phyloP scores from a whole-genome alignment of 768 basidiomycete genomes.

The Mycena metata region DNA sequence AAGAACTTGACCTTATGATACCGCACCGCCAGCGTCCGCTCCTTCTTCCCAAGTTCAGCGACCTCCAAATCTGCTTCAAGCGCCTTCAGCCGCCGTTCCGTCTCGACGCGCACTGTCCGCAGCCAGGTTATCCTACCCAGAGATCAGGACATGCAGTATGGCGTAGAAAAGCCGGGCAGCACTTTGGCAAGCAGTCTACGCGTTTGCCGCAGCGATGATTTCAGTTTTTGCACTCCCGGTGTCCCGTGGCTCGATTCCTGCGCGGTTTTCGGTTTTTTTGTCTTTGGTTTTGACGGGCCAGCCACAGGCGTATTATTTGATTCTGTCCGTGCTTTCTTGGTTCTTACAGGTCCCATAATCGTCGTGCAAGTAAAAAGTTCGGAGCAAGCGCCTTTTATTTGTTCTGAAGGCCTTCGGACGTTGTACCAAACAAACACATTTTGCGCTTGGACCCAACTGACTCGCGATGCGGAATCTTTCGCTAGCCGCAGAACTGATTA shows the following conservation, averaged over 20 bases:
- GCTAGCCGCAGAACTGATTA: slow-evolving; percentile 50
- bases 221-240: slow-evolving; percentile 89
- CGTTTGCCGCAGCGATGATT: slow-evolving; percentile 87
- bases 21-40: slow-evolving; percentile 77
- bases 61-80: slow-evolving; percentile 80
- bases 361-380: background rate
- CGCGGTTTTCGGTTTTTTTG: slow-evolving; percentile 40
- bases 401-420: no score
- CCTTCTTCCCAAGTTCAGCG: slow-evolving; percentile 74
- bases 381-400: background rate
- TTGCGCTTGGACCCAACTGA: slow-evolving; percentile 16
- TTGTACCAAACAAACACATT: background rate
- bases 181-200: slow-evolving; percentile 87
- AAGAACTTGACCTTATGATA: slow-evolving; percentile 98
- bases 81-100: slow-evolving; percentile 82
- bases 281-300: slow-evolving; percentile 45
- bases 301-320: slow-evolving; percentile 26
- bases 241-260: slow-evolving; percentile 47
- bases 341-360: slow-evolving; percentile 39
- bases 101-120: slow-evolving; percentile 86
- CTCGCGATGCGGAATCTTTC: slow-evolving; percentile 70
- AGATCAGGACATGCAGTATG: slow-evolving; percentile 10
- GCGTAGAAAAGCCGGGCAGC: slow-evolving; percentile 23
- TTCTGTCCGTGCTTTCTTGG: slow-evolving; percentile 25
- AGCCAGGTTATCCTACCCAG: slow-evolving; percentile 77